Evolutionary conservation across 176 grass and related monocot genomes (phyloP).

Genomic region (Oryza nivara): DNA sequence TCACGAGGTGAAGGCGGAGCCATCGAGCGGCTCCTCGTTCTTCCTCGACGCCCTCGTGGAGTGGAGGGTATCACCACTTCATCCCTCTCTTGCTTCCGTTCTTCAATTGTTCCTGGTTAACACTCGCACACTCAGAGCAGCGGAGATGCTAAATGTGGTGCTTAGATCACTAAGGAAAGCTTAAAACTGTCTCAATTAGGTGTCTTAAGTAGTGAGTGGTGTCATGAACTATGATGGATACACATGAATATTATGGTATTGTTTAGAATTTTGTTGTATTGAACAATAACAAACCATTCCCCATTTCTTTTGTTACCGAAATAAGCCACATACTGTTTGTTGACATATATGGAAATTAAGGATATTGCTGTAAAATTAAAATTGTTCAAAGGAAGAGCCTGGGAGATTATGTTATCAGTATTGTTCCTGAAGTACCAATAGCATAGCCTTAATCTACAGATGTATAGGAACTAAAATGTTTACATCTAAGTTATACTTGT

Average conservation of each 20-base stretch:
- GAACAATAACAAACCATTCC: not conserved
- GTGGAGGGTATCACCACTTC: slow-evolving; percentile 67
- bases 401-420: not conserved
- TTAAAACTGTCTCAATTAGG: not conserved
- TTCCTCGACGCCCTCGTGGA: slow-evolving; percentile 70
- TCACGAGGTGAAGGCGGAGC: slow-evolving; percentile 66
- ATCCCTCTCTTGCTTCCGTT: slow-evolving; percentile 9
- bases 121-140: not conserved
- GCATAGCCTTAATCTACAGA: not conserved
- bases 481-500: not conserved
- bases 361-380: slow-evolving; percentile 11
- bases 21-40: slow-evolving; percentile 80
- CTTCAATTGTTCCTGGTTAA: not conserved
- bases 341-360: not conserved
- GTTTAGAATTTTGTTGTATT: not conserved
- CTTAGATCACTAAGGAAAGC: slow-evolving; percentile 22
- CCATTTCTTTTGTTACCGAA: not conserved
- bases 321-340: not conserved
- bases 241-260: not conserved
- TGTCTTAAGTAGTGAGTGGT: not conserved
- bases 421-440: slow-evolving; percentile 12
- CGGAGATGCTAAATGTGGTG: not conserved
- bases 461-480: not conserved
- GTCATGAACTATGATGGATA: not conserved
- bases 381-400: not conserved